Evolutionary conservation across 306 rosid species (phyloP).

Genomic region (Gynostemma pentaphyllum): DNA sequence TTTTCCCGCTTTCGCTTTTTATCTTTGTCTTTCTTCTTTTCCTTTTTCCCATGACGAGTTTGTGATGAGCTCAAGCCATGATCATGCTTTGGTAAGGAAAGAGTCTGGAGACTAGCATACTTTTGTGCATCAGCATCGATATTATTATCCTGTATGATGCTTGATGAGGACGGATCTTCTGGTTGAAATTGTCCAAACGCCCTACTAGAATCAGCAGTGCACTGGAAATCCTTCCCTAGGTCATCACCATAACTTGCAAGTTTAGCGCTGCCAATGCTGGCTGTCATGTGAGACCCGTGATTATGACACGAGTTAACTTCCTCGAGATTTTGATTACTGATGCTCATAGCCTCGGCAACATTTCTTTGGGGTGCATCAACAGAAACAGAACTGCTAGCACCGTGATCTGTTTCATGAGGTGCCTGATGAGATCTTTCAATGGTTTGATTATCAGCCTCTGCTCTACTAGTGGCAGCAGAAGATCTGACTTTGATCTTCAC

Average conservation of each 20-base stretch:
- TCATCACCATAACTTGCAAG: conserved; percentile 58
- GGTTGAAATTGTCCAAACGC: conserved; percentile 38
- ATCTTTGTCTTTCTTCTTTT: conserved; percentile 49
- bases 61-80: conserved; percentile 28
- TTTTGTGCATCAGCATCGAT: conserved; percentile 63
- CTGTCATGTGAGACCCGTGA: conserved; percentile 80
- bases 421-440: conserved; percentile 59
- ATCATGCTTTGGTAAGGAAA: conserved; percentile 34
- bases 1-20: conserved; percentile 71
- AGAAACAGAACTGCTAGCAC: conserved; percentile 81
- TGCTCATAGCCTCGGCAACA: conserved; percentile 44
- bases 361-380: conserved; percentile 89
- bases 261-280: conserved; percentile 89
- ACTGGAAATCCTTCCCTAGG: conserved; percentile 64
- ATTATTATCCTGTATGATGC: conserved; percentile 65
- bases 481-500: conserved; percentile 72
- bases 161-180: conserved; percentile 55
- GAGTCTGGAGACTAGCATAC: conserved; percentile 71
- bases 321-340: conserved; percentile 52
- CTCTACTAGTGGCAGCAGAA: conserved; percentile 78
- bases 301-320: conserved; percentile 74
- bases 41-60: conserved; percentile 35
- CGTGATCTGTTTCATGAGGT: conserved; percentile 45
- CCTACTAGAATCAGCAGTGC: conserved; percentile 78
- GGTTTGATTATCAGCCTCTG: conserved; percentile 63